phyloP scores from a whole-genome alignment of 2,329 filamentous ascomycete genomes.

The Fusarium torulosum region DNA sequence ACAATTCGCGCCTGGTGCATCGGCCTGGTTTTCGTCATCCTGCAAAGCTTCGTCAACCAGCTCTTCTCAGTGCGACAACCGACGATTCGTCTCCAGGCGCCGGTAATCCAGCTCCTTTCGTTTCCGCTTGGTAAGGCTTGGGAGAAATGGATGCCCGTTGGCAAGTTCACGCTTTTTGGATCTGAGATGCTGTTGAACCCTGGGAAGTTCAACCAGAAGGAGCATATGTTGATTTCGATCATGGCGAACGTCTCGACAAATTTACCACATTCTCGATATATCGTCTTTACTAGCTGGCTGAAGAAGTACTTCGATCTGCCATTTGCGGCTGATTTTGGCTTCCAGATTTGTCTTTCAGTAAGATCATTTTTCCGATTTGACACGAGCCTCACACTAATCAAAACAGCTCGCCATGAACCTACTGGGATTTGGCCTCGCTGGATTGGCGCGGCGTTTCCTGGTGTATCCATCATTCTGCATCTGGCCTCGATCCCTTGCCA shows the following conservation, averaged over 20 bases:
- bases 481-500: slow-evolving; percentile 52
- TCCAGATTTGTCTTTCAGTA: slow-evolving; percentile 53
- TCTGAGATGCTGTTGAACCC: slow-evolving; percentile 62
- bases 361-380: accelerated
- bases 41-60: slow-evolving; percentile 64
- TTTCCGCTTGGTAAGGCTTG: slow-evolving; percentile 61
- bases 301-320: slow-evolving; percentile 43
- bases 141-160: slow-evolving; percentile 59
- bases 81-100: slow-evolving; percentile 61
- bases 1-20: slow-evolving; percentile 67
- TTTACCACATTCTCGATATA: slow-evolving; percentile 41
- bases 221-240: slow-evolving; percentile 70
- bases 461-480: slow-evolving; percentile 59
- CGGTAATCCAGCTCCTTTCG: slow-evolving; percentile 66
- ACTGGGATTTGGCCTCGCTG: slow-evolving; percentile 68
- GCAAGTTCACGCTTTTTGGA: slow-evolving; percentile 59
- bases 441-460: slow-evolving; percentile 62
- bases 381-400: accelerated
- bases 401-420: slow-evolving; percentile 49
- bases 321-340: slow-evolving; percentile 40
- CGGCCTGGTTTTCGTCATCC: slow-evolving; percentile 60
- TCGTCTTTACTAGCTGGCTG: slow-evolving; percentile 42
- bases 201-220: slow-evolving; percentile 68
- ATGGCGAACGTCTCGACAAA: slow-evolving; percentile 53
- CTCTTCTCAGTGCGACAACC: slow-evolving; percentile 68